Percentiles rank a stretch among this genome's conserved stretches.
Conservation (phyloP, 305 asterid genomes). For the Fraxinus sp. region DNA sequence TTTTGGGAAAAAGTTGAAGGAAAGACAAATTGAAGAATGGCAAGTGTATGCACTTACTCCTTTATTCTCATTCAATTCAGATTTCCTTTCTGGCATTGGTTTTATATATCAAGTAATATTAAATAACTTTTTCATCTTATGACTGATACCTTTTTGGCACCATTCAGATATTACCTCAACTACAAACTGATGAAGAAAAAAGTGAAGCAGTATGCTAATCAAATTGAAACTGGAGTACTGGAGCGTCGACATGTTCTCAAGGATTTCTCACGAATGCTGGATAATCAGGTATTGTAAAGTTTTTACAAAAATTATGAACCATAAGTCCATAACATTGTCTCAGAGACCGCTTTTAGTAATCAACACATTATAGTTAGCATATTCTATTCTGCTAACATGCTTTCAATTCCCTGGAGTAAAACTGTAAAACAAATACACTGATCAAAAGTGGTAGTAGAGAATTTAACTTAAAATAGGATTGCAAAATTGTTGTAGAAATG, state of each 20-base stretch:
- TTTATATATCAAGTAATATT: background rate
- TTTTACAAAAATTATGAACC: background rate
- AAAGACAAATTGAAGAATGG: constrained; percentile 90
- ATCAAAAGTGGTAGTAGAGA: background rate
- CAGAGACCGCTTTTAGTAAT: background rate
- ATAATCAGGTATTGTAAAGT: constrained; percentile 60
- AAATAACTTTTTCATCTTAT: constrained; percentile 7
- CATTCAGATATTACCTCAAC: constrained; percentile 85
- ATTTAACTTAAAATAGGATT: background rate
- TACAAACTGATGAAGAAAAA: constrained; percentile 95
- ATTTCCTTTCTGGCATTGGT: background rate
- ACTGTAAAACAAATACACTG: background rate
- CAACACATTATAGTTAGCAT: background rate
- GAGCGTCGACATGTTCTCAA: constrained; percentile 87
- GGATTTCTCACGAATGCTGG: constrained; percentile 95
- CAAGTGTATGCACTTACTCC: constrained; percentile 57
- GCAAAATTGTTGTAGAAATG: background rate
- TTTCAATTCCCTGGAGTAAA: constrained; percentile 6
- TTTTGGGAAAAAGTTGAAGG: constrained; percentile 95
- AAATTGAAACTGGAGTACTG: constrained; percentile 70
- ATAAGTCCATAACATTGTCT: background rate
- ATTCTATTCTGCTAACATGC: constrained; percentile 16
- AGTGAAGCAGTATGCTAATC: constrained; percentile 75
- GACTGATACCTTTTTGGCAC: constrained; percentile 19
- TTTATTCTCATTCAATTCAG: constrained; percentile 10